Base-by-base conservation (phyloP, 1,284 basidiomycete genomes). In the Mycena citricolor region DNA sequence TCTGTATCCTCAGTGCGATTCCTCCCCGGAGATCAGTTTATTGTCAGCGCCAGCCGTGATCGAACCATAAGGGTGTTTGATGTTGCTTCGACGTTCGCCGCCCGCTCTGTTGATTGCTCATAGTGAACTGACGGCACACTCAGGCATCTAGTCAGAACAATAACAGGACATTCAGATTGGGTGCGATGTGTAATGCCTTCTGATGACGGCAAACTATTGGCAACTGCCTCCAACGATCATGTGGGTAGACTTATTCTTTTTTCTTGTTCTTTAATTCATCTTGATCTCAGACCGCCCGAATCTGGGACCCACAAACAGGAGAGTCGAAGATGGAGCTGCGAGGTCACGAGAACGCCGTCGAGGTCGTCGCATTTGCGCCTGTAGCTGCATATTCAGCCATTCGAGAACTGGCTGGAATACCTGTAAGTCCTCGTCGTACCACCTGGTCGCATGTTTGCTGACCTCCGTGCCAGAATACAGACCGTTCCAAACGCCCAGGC, bases 341-440 rank as follows among this genome's bases (percentile, higher is more conserved):
- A 42, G 92, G 90, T 0, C 93, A 95, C 60, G 91, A 93, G 38
- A 84, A 94, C 62, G 86, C 90, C 16, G 81, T 95, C 12, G 90
- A 94, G 61, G 81, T 81, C 29, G 85, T 86, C 11, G 79, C 81
- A 8, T 94, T 94, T 61, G 90, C 90, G 7, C 93, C 93, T 1
- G 63, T 80, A 6, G 67, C 75, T 13, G 76, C 90, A 8, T 90
- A 91, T 63, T 61, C 79, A 12, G 80, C 86, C 2, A 85, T 95
- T 38, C 73, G 89, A 41, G 86, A 91, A 61, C 70, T 94, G 30
- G 78, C 79, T 2, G 87, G 87, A 4, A 69, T 90, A 51, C 76
- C 79, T 52, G 84, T 86, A 37, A 36, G 70, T 71, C 16, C 39
- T 17, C 8, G 44, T 23, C 4, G 37, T 28, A 12, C 19, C 5